Evolutionary conservation across 2,329 filamentous ascomycete species (phyloP).

Genomic region (Lecanicillium sp.): DNA sequence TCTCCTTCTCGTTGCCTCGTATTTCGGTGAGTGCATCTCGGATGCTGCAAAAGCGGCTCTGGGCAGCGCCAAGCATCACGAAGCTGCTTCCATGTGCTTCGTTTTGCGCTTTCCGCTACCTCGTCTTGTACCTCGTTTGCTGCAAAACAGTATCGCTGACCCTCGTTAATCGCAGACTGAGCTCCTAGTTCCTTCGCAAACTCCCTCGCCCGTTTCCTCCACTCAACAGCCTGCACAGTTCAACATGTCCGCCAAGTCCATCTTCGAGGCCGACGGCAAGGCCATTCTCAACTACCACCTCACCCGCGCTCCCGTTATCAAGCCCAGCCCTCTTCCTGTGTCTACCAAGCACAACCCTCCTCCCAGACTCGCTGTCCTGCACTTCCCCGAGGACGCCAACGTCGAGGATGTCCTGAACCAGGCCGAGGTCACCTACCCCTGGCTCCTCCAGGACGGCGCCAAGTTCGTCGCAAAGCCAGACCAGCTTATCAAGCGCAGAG

Average conservation of each 20-base stretch:
- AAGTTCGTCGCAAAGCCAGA: constrained; percentile 99
- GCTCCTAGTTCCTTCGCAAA: background rate
- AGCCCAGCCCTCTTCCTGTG: constrained; percentile 85
- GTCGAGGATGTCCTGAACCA: constrained; percentile 82
- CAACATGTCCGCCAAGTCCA: constrained; percentile 67
- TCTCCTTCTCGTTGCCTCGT: no score
- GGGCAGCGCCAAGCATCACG: no score
- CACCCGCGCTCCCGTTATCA: constrained; percentile 93
- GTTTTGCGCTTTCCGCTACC: background rate
- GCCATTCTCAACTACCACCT: constrained; percentile 99
- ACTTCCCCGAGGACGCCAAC: constrained; percentile 84
- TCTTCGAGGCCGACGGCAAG: constrained; percentile 99
- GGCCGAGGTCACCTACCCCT: constrained; percentile 94
- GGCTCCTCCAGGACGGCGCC: constrained; percentile 73
- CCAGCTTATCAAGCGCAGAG: constrained; percentile 98
- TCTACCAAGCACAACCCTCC: constrained; percentile 86
- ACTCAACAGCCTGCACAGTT: constrained; percentile 14
- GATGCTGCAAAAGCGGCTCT: no score
- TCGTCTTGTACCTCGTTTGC: background rate
- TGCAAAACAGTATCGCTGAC: constrained; percentile 6
- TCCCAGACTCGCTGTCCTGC: constrained; percentile 79
- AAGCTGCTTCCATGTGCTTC: background rate
- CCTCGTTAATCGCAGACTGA: constrained; percentile 1
- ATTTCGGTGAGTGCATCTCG: no score
- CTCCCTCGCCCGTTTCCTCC: constrained; percentile 12